These are phyloP conservation scores for Nothomitra cinnamomea DNA, from an alignment of 2,329 filamentous ascomycete genomes.

Conservation along the genomic window DNA sequence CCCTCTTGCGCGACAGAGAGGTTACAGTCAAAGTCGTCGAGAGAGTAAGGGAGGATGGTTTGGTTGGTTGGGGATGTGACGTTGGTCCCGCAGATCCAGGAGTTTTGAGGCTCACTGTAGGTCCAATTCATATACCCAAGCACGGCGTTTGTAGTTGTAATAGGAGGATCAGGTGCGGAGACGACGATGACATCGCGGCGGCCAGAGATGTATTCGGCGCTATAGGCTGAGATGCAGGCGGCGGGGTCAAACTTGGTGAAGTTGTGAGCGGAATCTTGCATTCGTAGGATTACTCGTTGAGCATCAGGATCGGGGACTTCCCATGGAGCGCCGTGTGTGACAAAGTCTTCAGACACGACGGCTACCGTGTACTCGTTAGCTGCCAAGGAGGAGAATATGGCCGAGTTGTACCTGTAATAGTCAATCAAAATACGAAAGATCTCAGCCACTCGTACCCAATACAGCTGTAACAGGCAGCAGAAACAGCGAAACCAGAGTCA, in stretches of 20 bases:
- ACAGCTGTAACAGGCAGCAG: neutral
- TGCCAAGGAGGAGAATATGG: neutral
- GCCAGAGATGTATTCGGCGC: neutral
- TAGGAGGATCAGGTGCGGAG: neutral
- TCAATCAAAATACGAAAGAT: neutral
- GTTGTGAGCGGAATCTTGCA: neutral
- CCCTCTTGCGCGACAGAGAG: neutral
- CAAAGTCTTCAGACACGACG: slow-evolving; percentile 8
- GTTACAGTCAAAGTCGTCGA: neutral
- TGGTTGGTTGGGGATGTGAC: neutral
- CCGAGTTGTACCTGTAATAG: neutral
- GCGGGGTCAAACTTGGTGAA: neutral
- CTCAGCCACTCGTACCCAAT: neutral
- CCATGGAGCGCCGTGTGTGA: slow-evolving; percentile 3
- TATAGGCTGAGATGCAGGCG: neutral
- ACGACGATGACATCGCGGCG: neutral
- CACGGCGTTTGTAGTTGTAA: neutral
- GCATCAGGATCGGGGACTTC: neutral
- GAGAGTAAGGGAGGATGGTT: neutral
- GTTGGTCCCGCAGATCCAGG: neutral
- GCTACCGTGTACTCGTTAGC: neutral
- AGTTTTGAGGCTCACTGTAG: neutral
- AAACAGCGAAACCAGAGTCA: neutral
- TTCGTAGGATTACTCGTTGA: neutral
- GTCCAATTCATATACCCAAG: neutral